Evolutionary conservation across 345 rosid genomes (phyloP).

Genomic region (Isatis tinctoria): DNA sequence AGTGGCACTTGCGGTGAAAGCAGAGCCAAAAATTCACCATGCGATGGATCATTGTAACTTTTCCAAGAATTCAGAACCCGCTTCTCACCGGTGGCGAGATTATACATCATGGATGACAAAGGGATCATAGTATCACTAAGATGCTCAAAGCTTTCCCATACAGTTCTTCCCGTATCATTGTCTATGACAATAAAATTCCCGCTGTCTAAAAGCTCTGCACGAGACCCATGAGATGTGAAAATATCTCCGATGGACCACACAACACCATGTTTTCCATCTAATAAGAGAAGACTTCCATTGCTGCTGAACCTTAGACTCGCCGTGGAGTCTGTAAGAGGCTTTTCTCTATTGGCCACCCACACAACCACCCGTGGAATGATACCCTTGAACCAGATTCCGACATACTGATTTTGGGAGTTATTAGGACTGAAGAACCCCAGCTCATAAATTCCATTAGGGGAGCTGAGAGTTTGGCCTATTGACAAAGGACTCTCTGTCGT

Average conservation of each 20-base stretch:
- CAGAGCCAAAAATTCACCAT: slow-evolving; percentile 25
- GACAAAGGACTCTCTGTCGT: slow-evolving; percentile 1
- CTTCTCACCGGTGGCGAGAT: neutral
- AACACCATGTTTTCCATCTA: neutral
- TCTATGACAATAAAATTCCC: slow-evolving; percentile 63
- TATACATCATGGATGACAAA: slow-evolving; percentile 14
- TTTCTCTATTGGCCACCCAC: slow-evolving; percentile 54
- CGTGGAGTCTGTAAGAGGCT: slow-evolving; percentile 18
- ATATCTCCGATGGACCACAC: slow-evolving; percentile 22
- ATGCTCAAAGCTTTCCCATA: slow-evolving; percentile 37
- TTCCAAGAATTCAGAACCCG: slow-evolving; percentile 39
- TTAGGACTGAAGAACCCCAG: slow-evolving; percentile 34
- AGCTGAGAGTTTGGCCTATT: slow-evolving; percentile 9
- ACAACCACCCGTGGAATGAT: slow-evolving; percentile 10
- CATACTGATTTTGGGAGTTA: slow-evolving; percentile 15
- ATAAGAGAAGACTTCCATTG: slow-evolving; percentile 24
- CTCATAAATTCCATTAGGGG: slow-evolving; percentile 12
- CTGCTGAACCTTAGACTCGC: slow-evolving; percentile 14
- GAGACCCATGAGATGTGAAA: slow-evolving; percentile 7
- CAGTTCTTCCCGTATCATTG: neutral
- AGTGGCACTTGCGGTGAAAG: slow-evolving; percentile 31
- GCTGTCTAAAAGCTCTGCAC: slow-evolving; percentile 44
- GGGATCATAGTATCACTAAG: slow-evolving; percentile 28
- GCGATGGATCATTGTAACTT: slow-evolving; percentile 33
- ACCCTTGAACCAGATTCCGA: slow-evolving; percentile 42